phyloP scores from a whole-genome alignment of 768 basidiomycete genomes.

The Pleurotus tuoliensis region DNA sequence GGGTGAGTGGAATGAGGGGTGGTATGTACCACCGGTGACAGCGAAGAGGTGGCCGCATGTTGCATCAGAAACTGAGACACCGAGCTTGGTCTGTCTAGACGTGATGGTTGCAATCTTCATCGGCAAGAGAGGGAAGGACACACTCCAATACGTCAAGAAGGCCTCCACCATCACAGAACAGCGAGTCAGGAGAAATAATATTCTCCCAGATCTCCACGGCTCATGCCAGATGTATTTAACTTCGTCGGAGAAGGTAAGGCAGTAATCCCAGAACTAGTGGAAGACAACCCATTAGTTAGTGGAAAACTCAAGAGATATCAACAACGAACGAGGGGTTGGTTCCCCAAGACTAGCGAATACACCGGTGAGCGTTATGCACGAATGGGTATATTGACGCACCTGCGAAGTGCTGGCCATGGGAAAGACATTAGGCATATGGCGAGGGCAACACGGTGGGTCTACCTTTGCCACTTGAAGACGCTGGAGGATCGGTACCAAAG shows the following conservation, averaged over 20 bases:
- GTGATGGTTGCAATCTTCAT: background rate
- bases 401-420: background rate
- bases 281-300: background rate
- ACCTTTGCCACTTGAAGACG: background rate
- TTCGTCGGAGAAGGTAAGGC: background rate
- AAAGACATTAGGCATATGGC: background rate
- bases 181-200: background rate
- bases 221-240: background rate
- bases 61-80: background rate
- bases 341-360: background rate
- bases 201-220: background rate
- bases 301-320: background rate
- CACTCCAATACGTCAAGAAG: slow-evolving; percentile 1
- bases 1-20: background rate
- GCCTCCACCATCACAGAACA: slow-evolving; percentile 2
- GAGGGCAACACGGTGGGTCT: too few relatives aligned
- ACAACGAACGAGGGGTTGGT: background rate
- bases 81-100: background rate
- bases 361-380: background rate
- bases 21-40: background rate
- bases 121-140: background rate
- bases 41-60: background rate
- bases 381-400: background rate
- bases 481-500: background rate
- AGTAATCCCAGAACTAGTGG: background rate